Base-by-base conservation (phyloP, 208 protist genomes). In the Porcisia deanei region DNA sequence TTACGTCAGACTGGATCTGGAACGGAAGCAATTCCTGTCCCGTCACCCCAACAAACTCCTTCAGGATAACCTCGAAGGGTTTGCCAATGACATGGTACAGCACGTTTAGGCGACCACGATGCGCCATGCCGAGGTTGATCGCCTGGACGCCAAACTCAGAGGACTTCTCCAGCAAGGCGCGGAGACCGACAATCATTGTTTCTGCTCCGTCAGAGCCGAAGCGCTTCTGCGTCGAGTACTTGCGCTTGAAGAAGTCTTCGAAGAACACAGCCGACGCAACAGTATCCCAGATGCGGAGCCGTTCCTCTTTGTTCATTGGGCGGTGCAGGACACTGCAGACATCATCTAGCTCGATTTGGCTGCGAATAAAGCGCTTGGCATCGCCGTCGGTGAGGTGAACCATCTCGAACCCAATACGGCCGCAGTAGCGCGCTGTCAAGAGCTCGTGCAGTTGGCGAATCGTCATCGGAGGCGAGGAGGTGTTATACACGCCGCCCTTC, bases 121-220 rank as follows among this genome's bases (percentile, higher is more conserved):
- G 99, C 37, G 99, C 97, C 99, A 99, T 99, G 80, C 98, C 98
- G 1, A 99, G 86, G 61, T 99, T 98, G 55, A 99, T 88, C 34
- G 89, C 86, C 67, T 98, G 88, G 0, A 99, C 91, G 65, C 98
- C 98, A 45, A 91, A 81, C 25, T 90, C 73, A 6, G 93, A 83
- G 14, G 94, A 89, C 49, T 76, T 73, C 77, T 99, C 95, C 60
- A 99, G 92, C 61, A 99, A 79, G 8, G 90, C 80, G 72, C 97
- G 97, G 71, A 99, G 94, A 43, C 98, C 98, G 39, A 98, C 90
- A 73, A 99, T 98, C 60, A 99, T 80, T 30, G 90, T 84, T 86
- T 99, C 99, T 71, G 96, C 91, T 47, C 98, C 98, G 79, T 99
- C 98, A 47, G 97, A 88, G 78, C 98, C 98, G 87, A 99, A 99